Evolutionary conservation across 192 early-diverging fungal genomes (phyloP).

Genomic region (Entomortierella chlamydospora): DNA sequence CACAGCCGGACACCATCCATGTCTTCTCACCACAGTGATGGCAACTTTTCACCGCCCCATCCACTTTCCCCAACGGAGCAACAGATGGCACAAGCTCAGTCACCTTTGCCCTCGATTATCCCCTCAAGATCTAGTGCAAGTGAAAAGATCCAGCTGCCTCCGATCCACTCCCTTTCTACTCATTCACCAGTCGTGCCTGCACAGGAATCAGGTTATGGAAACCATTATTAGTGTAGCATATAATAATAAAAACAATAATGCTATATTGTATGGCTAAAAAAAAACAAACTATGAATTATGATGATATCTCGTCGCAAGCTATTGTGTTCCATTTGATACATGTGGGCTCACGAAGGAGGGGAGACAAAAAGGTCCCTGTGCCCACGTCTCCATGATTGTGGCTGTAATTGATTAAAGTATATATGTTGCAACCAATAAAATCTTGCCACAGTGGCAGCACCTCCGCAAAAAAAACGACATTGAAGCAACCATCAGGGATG

Average conservation of each 20-base stretch:
- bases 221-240: neutral
- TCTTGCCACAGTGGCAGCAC: slow-evolving; percentile 1
- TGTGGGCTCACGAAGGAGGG: neutral
- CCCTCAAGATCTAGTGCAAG: slow-evolving; percentile 2
- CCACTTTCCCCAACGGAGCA: slow-evolving; percentile 28
- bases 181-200: slow-evolving; percentile 4
- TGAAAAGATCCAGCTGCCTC: slow-evolving; percentile 39
- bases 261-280: neutral
- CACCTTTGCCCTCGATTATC: slow-evolving; percentile 15
- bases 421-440: slow-evolving; percentile 4
- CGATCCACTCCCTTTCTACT: slow-evolving; percentile 37
- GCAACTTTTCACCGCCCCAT: slow-evolving; percentile 42
- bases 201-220: neutral
- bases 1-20: slow-evolving; percentile 46
- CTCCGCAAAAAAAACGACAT: neutral
- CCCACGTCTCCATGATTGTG: neutral
- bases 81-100: slow-evolving; percentile 12
- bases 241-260: slow-evolving; percentile 1
- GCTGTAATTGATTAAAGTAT: neutral
- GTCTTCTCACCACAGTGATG: slow-evolving; percentile 38
- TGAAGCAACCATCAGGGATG: neutral
- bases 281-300: neutral
- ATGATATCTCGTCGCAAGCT: too few relatives aligned
- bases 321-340: neutral
- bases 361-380: neutral